These are phyloP conservation scores for Citrus australasica DNA, from an alignment of 345 rosid genomes.

Conservation along the genomic window DNA sequence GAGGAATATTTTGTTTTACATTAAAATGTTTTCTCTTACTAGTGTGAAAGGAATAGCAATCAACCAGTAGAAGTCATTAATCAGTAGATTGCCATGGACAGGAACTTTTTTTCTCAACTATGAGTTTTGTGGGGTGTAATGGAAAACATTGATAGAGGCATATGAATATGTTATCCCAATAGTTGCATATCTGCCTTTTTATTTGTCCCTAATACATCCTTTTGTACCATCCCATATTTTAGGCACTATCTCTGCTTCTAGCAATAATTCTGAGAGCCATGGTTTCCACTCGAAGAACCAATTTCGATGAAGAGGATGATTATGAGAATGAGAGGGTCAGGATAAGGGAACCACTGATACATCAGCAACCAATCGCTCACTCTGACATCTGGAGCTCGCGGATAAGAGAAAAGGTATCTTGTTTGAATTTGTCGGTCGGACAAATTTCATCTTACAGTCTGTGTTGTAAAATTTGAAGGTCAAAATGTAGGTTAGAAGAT, in stretches of 20 bases:
- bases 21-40: background rate
- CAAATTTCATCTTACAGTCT: background rate
- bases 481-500: background rate
- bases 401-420: constrained; percentile 77
- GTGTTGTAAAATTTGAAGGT: background rate
- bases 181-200: background rate
- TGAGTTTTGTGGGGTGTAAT: too few relatives aligned
- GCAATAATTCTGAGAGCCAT: constrained; percentile 72
- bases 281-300: constrained; percentile 47
- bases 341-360: constrained; percentile 70
- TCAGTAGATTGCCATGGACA: background rate
- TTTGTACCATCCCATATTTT: constrained; percentile 9
- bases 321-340: constrained; percentile 55
- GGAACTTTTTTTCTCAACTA: too few relatives aligned
- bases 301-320: constrained; percentile 55
- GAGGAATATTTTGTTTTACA: background rate
- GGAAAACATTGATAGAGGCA: too few relatives aligned
- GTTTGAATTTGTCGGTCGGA: background rate
- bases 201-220: constrained; percentile 5
- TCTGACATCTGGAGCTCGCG: constrained; percentile 67
- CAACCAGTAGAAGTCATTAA: background rate
- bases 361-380: constrained; percentile 45
- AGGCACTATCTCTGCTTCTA: constrained; percentile 68
- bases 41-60: background rate
- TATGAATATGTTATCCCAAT: too few relatives aligned